Evolutionary conservation across 805 yeast genomes (phyloP).

Genomic region (Ogataea kodamae): DNA sequence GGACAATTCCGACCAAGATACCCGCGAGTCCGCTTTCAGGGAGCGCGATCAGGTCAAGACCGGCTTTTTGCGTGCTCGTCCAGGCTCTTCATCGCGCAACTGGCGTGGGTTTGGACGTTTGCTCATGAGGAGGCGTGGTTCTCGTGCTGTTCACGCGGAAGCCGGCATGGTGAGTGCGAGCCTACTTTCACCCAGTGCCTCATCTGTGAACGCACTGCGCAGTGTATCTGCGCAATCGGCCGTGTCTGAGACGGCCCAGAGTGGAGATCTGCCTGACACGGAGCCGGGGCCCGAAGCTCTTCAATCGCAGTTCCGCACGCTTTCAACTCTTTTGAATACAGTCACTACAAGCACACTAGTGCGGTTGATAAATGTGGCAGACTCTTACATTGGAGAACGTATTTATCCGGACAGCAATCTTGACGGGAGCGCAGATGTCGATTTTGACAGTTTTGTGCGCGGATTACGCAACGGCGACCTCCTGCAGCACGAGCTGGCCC

Average conservation of each 20-base stretch:
- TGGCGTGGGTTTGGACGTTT: slow-evolving; percentile 9
- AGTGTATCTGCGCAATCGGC: slow-evolving; percentile 1
- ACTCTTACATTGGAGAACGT: slow-evolving; percentile 20
- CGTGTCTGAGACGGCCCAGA: background rate
- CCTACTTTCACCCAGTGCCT: slow-evolving; percentile 6
- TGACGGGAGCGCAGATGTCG: slow-evolving; percentile 30
- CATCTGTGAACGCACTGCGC: slow-evolving; percentile 3
- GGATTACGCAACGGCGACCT: slow-evolving; percentile 26
- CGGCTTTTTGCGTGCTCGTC: slow-evolving; percentile 1
- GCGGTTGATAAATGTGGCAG: slow-evolving; percentile 19
- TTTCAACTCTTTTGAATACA: slow-evolving; percentile 25
- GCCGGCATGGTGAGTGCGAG: slow-evolving; percentile 3
- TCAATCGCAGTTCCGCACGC: slow-evolving; percentile 26
- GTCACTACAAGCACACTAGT: slow-evolving; percentile 27
- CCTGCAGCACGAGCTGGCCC: slow-evolving; percentile 26
- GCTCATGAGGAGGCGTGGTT: slow-evolving; percentile 7
- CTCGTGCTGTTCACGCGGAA: background rate
- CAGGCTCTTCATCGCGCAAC: slow-evolving; percentile 2
- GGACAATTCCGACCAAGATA: background rate
- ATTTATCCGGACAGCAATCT: slow-evolving; percentile 17
- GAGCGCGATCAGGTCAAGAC: background rate
- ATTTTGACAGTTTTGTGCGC: slow-evolving; percentile 42
- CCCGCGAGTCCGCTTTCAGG: background rate
- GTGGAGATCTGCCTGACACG: slow-evolving; percentile 1
- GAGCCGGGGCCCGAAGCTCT: slow-evolving; percentile 14